Evolutionary conservation across 495 filamentous ascomycete species (phyloP).

Genomic region (Hypomontagnella submonticulosa): DNA sequence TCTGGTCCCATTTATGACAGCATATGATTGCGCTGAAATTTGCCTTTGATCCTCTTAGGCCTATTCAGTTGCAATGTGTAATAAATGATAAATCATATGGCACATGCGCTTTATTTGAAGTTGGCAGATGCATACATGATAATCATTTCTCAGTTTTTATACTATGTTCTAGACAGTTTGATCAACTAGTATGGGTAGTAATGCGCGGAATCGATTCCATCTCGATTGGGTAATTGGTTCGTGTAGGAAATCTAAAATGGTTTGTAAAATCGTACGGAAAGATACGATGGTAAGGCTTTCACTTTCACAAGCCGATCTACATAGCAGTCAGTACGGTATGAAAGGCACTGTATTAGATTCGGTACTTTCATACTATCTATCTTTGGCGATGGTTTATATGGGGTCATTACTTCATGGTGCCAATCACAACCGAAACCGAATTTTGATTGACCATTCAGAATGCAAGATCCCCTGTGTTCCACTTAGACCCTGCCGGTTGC

Average conservation of each 20-base stretch:
- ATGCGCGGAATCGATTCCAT: constrained; percentile 9
- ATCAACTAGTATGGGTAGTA: neutral
- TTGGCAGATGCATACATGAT: neutral
- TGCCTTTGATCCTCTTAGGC: constrained; percentile 4
- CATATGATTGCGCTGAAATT: constrained; percentile 21
- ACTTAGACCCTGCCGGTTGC: constrained; percentile 35
- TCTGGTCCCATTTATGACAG: constrained; percentile 18
- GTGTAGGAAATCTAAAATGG: constrained; percentile 10
- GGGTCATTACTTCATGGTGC: constrained; percentile 11
- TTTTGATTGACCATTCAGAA: constrained; percentile 32
- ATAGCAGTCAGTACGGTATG: constrained; percentile 22
- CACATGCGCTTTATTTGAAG: constrained; percentile 10
- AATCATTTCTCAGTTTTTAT: constrained; percentile 8
- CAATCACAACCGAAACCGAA: constrained; percentile 18
- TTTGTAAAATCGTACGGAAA: constrained; percentile 14
- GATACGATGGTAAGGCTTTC: neutral
- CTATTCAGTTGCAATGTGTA: constrained; percentile 13
- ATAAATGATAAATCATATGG: constrained; percentile 1
- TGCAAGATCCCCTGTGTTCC: constrained; percentile 22
- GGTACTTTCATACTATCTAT: constrained; percentile 31
- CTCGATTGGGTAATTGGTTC: constrained; percentile 35
- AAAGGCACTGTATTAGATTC: constrained; percentile 20
- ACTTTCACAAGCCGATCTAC: constrained; percentile 42
- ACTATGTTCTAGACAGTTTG: constrained; percentile 5
- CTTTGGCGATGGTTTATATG: constrained; percentile 34